Evolutionary conservation across 2,329 filamentous ascomycete species (phyloP).

Genomic region (Claviceps digitariae): DNA sequence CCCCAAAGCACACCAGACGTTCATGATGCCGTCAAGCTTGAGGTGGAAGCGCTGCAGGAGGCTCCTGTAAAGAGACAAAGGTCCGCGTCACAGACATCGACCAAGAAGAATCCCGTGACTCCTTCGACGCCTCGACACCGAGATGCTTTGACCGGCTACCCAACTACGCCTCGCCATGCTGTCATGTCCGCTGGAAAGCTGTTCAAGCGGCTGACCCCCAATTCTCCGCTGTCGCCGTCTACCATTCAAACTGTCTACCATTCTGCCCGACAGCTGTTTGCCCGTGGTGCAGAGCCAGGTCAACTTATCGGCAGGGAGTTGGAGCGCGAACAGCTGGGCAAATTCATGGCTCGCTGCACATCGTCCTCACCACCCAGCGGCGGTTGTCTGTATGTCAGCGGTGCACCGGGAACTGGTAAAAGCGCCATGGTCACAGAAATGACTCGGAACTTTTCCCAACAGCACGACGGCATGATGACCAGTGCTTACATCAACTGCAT

Average conservation of each 20-base stretch:
- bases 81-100: constrained; percentile 17
- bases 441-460: constrained; percentile 42
- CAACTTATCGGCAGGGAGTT: constrained; percentile 66
- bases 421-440: constrained; percentile 84
- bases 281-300: constrained; percentile 60
- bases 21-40: constrained; percentile 25
- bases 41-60: constrained; percentile 28
- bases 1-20: constrained; percentile 12
- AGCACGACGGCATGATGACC: constrained; percentile 36
- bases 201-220: constrained; percentile 65
- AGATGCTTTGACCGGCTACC: constrained; percentile 60
- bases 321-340: constrained; percentile 48
- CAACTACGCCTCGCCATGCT: constrained; percentile 71
- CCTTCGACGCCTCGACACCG: constrained; percentile 66
- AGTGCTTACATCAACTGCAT: constrained; percentile 89
- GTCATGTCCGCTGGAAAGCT: constrained; percentile 65
- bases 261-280: constrained; percentile 74
- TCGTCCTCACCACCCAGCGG: constrained; percentile 49
- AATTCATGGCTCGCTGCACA: constrained; percentile 55
- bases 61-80: constrained; percentile 15
- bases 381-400: constrained; percentile 88
- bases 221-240: constrained; percentile 58
- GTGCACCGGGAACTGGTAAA: constrained; percentile 91
- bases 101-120: constrained; percentile 41
- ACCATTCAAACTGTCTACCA: constrained; percentile 69